Percentiles rank a stretch among this genome's conserved stretches.
Evolutionary conservation across 345 rosid species (phyloP).

Genomic region (Sonneratia alba): DNA sequence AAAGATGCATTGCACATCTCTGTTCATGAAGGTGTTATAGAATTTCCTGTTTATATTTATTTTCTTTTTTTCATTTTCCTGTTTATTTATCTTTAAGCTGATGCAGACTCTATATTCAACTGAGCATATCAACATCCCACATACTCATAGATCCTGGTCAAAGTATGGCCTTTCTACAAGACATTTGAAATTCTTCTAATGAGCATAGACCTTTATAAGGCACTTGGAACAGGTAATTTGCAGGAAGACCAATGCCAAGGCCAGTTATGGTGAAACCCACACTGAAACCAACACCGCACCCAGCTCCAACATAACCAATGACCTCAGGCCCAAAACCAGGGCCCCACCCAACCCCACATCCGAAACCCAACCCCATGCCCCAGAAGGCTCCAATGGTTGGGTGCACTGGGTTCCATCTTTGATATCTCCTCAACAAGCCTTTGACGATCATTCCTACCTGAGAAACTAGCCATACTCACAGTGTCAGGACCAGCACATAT

Average conservation of each 20-base stretch:
- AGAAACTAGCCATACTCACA: neutral
- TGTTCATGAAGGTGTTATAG: too few relatives aligned
- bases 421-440: slow-evolving; percentile 63
- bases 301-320: slow-evolving; percentile 82
- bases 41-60: too few relatives aligned
- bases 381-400: slow-evolving; percentile 84
- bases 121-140: neutral
- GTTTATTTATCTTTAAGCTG: too few relatives aligned
- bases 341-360: slow-evolving; percentile 97
- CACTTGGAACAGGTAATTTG: slow-evolving; percentile 39
- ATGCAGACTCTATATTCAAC: too few relatives aligned
- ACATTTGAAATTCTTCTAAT: neutral
- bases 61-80: too few relatives aligned
- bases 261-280: slow-evolving; percentile 84
- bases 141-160: too few relatives aligned
- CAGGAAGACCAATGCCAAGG: slow-evolving; percentile 85
- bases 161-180: neutral
- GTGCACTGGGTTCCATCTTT: slow-evolving; percentile 92
- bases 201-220: slow-evolving; percentile 47
- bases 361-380: slow-evolving; percentile 91
- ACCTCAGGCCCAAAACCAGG: slow-evolving; percentile 97
- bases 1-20: neutral
- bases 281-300: slow-evolving; percentile 81
- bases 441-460: slow-evolving; percentile 68
- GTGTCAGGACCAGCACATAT: neutral